Conservation (phyloP, 345 rosid genomes). For the Gynandropsis gynandra region DNA sequence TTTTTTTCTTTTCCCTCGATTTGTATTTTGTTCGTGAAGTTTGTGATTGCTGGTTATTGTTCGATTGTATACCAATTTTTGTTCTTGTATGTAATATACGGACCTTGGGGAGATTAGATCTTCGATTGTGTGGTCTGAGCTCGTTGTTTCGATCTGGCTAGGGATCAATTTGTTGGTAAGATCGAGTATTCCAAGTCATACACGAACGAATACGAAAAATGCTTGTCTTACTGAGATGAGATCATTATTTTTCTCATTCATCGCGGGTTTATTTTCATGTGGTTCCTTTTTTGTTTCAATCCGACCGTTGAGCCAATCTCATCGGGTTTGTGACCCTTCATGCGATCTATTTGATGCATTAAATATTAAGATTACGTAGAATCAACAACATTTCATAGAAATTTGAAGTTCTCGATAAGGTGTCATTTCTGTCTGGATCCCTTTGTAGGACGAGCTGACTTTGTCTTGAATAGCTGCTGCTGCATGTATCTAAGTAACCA, state of each 20-base stretch:
- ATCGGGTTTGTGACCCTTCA: not conserved
- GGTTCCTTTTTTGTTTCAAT: not conserved
- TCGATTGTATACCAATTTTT: not conserved
- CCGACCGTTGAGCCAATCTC: not conserved
- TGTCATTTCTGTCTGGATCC: no score
- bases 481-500: not conserved
- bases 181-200: no score
- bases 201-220: no score
- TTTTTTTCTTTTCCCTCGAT: not conserved
- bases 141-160: conserved; percentile 15
- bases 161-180: not conserved
- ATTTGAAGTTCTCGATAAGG: not conserved
- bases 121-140: not conserved
- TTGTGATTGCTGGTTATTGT: not conserved
- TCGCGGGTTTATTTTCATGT: not conserved
- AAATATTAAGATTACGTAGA: not conserved
- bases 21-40: conserved; percentile 3
- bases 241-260: no score
- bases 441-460: not conserved
- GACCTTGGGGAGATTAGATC: conserved; percentile 15
- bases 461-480: no score
- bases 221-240: no score
- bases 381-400: not conserved
- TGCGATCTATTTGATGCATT: not conserved
- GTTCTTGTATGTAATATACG: not conserved